Evolutionary conservation across 2,329 filamentous ascomycete genomes (phyloP).

Genomic region (Hirsutella minnesotensis): DNA sequence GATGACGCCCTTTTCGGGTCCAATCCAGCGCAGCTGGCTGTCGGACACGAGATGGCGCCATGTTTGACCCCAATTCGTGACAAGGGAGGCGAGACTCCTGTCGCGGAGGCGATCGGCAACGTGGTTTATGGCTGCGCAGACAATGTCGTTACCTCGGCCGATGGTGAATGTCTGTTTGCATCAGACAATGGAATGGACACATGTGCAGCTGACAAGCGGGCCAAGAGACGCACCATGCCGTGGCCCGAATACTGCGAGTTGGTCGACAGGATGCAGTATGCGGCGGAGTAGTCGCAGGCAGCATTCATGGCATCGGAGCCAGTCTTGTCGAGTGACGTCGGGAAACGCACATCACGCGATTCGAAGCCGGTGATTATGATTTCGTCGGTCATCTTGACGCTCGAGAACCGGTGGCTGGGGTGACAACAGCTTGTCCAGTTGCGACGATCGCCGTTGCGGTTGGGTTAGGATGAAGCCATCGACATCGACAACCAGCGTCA

Average conservation of each 20-base stretch:
- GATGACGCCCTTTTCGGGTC: conserved; percentile 87
- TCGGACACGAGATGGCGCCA: conserved; percentile 90
- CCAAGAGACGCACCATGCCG: conserved; percentile 50
- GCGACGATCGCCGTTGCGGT: background rate
- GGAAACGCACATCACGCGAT: conserved; percentile 66
- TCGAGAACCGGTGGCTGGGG: background rate
- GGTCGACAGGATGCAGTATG: conserved; percentile 87
- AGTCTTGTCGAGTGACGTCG: conserved; percentile 93
- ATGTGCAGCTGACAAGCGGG: background rate
- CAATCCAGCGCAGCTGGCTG: conserved; percentile 86
- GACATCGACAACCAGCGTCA: too few relatives aligned
- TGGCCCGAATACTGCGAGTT: conserved; percentile 61
- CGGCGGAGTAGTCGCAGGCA: conserved; percentile 81
- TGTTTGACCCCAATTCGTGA: conserved; percentile 72
- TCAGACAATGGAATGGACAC: background rate
- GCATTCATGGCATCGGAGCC: conserved; percentile 96
- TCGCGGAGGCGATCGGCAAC: conserved; percentile 66
- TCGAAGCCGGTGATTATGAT: conserved; percentile 62
- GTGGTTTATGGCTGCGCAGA: conserved; percentile 72
- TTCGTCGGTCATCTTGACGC: conserved; percentile 20
- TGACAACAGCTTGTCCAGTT: background rate
- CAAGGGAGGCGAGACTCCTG: conserved; percentile 65
- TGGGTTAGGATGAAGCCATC: too few relatives aligned
- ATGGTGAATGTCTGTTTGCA: conserved; percentile 58
- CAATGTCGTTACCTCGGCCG: conserved; percentile 83